Conservation (phyloP, 73 alveolate species). For the Tetrahymena elliotti region DNA sequence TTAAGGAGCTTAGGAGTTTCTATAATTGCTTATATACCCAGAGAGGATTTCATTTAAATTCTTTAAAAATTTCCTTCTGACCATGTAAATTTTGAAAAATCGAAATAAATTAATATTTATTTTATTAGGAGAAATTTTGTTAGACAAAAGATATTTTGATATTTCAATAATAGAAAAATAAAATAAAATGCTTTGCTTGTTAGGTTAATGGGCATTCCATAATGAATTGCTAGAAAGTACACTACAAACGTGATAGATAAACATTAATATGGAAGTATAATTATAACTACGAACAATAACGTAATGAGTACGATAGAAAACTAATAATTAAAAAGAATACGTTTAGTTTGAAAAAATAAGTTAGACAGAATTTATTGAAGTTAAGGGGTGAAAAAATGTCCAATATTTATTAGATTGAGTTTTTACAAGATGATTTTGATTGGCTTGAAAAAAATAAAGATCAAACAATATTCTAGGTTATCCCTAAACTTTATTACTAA, state of each 20-base stretch:
- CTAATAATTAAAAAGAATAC: not conserved
- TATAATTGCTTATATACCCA: not conserved
- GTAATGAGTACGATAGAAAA: not conserved
- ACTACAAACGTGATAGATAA: not conserved
- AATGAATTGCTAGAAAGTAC: not conserved
- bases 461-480: not conserved
- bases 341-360: not conserved
- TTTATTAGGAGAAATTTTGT: not conserved
- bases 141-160: not conserved
- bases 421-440: not conserved
- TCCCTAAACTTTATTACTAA: not conserved
- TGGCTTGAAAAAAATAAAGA: not conserved
- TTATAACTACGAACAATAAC: not conserved
- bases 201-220: not conserved
- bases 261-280: not conserved
- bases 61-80: not conserved
- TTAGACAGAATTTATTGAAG: not conserved
- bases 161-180: not conserved
- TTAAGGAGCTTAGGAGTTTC: not conserved
- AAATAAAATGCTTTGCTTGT: not conserved
- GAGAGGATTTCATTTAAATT: not conserved
- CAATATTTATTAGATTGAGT: not conserved
- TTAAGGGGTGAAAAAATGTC: not conserved
- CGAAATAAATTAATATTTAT: not conserved
- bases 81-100: not conserved